Evolutionary conservation across 176 grass and related monocot species (phyloP), one percentile per base, ranked within the genome.

Genomic region (Chrysopogon serrulatus): DNA sequence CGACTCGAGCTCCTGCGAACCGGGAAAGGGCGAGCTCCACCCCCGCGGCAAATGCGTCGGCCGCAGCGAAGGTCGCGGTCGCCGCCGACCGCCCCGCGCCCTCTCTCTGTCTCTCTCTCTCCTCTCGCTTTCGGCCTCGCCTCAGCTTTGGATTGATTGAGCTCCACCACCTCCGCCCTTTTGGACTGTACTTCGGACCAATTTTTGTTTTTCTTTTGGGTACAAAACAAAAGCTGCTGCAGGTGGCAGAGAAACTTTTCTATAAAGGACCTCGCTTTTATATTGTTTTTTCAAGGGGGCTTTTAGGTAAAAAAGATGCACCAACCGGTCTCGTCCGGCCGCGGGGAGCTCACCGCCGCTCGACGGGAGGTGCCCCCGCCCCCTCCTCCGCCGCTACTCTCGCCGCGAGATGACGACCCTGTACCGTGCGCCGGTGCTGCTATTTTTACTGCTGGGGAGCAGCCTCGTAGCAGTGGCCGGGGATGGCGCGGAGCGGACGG

Each of bases 201-300:
- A 82, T 64, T 82, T 86, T 3, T 23, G 4, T 16, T 63, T 63
- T 63, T 63, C 2, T 30, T 61, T 61, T 61, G 19, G 53, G 48
- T 78, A 71, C 73, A 78, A 78, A 83, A 83, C 39, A 71, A 78
- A 72, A 31, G 19, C 36, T 26, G 79, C 48, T 48, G 65, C 65
- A 51, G 73, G 11, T 53, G 79, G 49, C 73, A 61, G 73, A 53
- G 18, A 17, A 12, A 5, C 31, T 71, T 88, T 87, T 78, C 3
- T 24, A 65, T 1, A 35, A 19, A 77, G 18, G 56, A 61, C 86
- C 74, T 72, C 43, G 2, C 33, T 87, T 28, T 23, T 62, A 24
- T 62, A 24, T 59, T 59, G 0, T 43, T 40, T 73, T 42, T 56
- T 5, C 65, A 9, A 0, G 8, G n/a, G 14, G 0, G 32, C 21